Evolutionary conservation across 2,329 filamentous ascomycete species (phyloP).

Genomic region (Phaeosphaeria sp.): DNA sequence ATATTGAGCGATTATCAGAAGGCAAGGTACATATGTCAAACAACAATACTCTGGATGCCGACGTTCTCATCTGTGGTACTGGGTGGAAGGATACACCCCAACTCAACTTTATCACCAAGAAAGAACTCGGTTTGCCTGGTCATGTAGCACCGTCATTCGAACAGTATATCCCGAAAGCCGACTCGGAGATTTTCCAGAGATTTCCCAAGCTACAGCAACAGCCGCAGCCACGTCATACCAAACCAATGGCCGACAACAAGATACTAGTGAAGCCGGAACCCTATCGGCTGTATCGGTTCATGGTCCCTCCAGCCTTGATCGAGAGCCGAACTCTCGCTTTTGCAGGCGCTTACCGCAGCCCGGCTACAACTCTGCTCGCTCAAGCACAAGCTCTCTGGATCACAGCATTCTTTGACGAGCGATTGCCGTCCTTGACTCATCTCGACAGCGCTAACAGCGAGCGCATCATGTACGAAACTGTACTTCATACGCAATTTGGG

Average conservation of each 20-base stretch:
- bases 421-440: conserved; percentile 42
- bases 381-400: conserved; percentile 55
- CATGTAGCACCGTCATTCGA: conserved; percentile 8
- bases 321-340: conserved; percentile 41
- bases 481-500: conserved; percentile 39
- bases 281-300: conserved; percentile 57
- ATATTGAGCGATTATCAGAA: conserved; percentile 59
- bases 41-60: conserved; percentile 53
- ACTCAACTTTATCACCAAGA: conserved; percentile 55
- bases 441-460: conserved; percentile 1
- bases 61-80: conserved; percentile 62
- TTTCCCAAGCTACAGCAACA: conserved; percentile 63
- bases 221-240: conserved; percentile 44
- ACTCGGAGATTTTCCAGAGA: conserved; percentile 59
- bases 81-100: conserved; percentile 64
- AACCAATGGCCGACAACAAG: conserved; percentile 11
- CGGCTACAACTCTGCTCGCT: conserved; percentile 46
- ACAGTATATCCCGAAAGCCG: conserved; percentile 44
- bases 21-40: conserved; percentile 58
- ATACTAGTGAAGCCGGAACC: conserved; percentile 18
- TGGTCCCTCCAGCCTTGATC: conserved; percentile 42
- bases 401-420: conserved; percentile 66
- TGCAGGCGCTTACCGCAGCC: conserved; percentile 47
- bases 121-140: conserved; percentile 35
- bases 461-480: conserved; percentile 32